These are phyloP conservation scores for Microstroma glucosiphilum DNA, from an alignment of 1,284 basidiomycete species.

Conservation along the genomic window DNA sequence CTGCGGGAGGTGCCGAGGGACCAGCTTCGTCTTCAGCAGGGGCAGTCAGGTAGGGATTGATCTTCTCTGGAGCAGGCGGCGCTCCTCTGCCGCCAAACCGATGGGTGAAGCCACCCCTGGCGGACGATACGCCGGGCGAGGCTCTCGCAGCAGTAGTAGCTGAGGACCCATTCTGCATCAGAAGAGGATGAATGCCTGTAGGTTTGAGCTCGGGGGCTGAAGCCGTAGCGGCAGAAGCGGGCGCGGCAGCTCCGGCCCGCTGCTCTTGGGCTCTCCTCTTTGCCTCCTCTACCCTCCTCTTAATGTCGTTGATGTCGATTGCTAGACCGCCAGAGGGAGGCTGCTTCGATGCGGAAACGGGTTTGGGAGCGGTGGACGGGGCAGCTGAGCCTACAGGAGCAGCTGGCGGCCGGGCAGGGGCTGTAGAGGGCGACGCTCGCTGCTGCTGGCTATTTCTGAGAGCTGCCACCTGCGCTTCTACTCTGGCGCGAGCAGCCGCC, in stretches of 20 bases:
- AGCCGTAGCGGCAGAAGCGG: not conserved
- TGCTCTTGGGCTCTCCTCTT: slow-evolving; percentile 8
- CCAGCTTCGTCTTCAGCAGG: slow-evolving; percentile 13
- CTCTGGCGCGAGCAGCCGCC: slow-evolving; percentile 29
- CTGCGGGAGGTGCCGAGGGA: slow-evolving; percentile 11
- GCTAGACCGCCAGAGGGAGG: not conserved
- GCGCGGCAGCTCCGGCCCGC: slow-evolving; percentile 4
- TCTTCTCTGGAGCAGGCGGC: slow-evolving; percentile 14
- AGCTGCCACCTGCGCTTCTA: slow-evolving; percentile 25
- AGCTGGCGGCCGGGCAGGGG: not conserved
- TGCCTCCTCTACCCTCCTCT: slow-evolving; percentile 11
- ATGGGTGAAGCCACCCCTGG: not conserved
- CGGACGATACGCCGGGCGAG: slow-evolving; percentile 10
- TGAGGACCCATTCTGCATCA: slow-evolving; percentile 14
- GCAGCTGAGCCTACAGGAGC: slow-evolving; percentile 2
- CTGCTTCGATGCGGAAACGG: not conserved
- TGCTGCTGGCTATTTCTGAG: slow-evolving; percentile 14
- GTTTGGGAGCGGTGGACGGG: not conserved
- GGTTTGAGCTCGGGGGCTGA: slow-evolving; percentile 13
- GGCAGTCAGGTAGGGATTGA: slow-evolving; percentile 35
- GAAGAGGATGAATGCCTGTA: slow-evolving; percentile 38
- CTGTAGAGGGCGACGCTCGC: not conserved
- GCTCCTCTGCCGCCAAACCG: slow-evolving; percentile 13
- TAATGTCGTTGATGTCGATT: slow-evolving; percentile 12
- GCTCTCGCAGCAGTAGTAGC: not conserved